These are phyloP conservation scores for Suillus ampliporus DNA, from an alignment of 768 basidiomycete species.

Conservation along the genomic window DNA sequence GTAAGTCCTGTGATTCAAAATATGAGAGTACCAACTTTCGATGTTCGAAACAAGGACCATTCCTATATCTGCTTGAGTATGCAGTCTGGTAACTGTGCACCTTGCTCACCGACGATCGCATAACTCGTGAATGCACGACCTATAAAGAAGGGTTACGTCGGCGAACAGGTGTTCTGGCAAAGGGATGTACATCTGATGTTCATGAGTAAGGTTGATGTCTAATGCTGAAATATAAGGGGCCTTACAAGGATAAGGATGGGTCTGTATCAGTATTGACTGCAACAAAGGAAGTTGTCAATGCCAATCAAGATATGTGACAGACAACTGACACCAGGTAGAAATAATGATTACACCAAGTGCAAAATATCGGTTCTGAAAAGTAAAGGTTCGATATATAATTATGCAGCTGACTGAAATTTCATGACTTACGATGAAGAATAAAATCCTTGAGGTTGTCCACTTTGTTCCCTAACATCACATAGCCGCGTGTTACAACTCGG, in stretches of 20 bases:
- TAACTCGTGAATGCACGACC: slow-evolving; percentile 2
- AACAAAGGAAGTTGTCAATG: not conserved
- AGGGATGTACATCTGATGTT: not conserved
- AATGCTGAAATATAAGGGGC: not conserved
- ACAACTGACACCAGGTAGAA: slow-evolving; percentile 3
- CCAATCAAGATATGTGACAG: not conserved
- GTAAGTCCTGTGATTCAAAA: not conserved
- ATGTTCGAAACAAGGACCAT: slow-evolving; percentile 4
- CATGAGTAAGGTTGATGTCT: not conserved
- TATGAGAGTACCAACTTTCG: not conserved
- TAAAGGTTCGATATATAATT: not conserved
- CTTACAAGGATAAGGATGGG: not conserved
- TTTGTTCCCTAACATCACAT: not conserved
- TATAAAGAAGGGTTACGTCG: not conserved
- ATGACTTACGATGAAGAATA: slow-evolving; percentile 12
- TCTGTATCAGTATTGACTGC: not conserved
- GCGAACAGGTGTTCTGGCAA: not conserved
- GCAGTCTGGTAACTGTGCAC: not conserved
- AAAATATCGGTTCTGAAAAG: slow-evolving; percentile 11
- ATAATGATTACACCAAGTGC: not conserved
- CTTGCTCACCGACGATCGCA: not conserved
- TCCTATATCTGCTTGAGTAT: not conserved
- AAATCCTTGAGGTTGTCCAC: slow-evolving; percentile 1
- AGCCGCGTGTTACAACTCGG: not conserved
- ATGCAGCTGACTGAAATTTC: not conserved